Base-by-base conservation (phyloP, 495 filamentous ascomycete species). In the Letharia lupina region DNA sequence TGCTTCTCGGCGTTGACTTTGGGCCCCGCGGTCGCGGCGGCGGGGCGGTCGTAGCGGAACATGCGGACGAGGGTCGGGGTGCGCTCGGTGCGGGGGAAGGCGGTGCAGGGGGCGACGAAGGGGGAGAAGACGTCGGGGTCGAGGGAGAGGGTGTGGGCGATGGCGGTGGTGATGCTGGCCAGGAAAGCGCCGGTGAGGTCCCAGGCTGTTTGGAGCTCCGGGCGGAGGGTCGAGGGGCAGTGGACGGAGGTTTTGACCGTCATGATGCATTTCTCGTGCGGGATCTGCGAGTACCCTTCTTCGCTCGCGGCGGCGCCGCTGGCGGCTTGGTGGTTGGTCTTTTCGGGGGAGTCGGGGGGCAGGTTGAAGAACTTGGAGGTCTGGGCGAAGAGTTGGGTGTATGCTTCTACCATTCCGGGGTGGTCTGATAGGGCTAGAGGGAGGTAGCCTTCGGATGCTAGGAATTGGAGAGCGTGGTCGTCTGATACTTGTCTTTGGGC, bases 251-350 rank as follows among this genome's bases (percentile, higher is more conserved):
- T 70, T 31, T 61, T 64, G 31, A 64, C 68, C 7, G 68, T 70
- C 15, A 70, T 44, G 40, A 70, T 70, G 31, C 39, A 67, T 60
- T 70, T 70, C 58, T 70, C 68, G 28, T n/a, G 11, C 3, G 66
- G 62, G 62, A 70, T 67, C 28, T 65, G 45, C 42, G 65, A 70
- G 62, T 68, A 70, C 57, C 68, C 68, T 65, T 68, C 68, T 59
- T 70, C 68, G 63, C 62, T 65, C 16, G 68, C 68, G 28, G 61
- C 61, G 42, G 68, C 44, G n/a, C 68, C 68, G 31, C 35, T 52
- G 23, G 60, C 65, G 33, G 68, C 68, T 35, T 54, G 58, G 35
- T 65, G 61, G 20, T 47, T 42, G 15, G 65, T 68, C 61, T 70
- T 70, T 45, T 70, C 61, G 31, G 56, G 40, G 9, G 68, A 70